Evolutionary conservation across 192 early-diverging fungal genomes (phyloP), one percentile per base, ranked within the genome.

Genomic region (Coemansia sp.): DNA sequence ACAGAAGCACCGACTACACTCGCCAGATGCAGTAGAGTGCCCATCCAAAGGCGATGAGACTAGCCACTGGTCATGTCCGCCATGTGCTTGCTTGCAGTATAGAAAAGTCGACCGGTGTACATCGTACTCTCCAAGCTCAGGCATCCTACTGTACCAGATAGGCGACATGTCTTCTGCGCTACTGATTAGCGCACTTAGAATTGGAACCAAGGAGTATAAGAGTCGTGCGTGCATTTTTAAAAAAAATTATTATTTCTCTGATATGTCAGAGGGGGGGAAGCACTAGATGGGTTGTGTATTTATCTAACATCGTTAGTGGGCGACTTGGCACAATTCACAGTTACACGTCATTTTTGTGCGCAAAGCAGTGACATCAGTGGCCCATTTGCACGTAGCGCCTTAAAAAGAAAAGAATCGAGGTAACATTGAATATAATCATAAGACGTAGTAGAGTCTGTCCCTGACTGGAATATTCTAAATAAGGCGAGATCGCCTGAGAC

Each of bases 51-150:
- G 20, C 20, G 47, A 18, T 1, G 57, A 16, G 18, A 63, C 42
- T 29, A 64, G 43, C 79, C 79, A 82, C 13, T 70, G 75, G 40
- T 63, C 52, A 12, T 46, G 72, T 0, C 79, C 79, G 46, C 63
- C 68, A 44, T 82, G 79, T 10, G 79, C 79, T 52, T 73, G 68
- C 68, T 76, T 76, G 72, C 79, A 82, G 33, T 67, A 31, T 31
- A 82, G 52, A 24, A 69, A 82, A 33, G 57, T 43, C 12, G 65
- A 73, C 24, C 70, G 57, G 44, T 82, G 79, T 22, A 54, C 12
- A 12, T 67, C 71, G 27, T 71, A 31, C 2, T 59, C 42, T 0
- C 52, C 42, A 0, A 70, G 27, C 18, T 49, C 62, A 9, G 79
- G 79, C 36, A 69, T 38, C 8, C 72, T 71, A 3, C 44, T 41